Evolutionary conservation across 352 stramenopile genomes (phyloP).

Genomic region (Phytophthora europaea): DNA sequence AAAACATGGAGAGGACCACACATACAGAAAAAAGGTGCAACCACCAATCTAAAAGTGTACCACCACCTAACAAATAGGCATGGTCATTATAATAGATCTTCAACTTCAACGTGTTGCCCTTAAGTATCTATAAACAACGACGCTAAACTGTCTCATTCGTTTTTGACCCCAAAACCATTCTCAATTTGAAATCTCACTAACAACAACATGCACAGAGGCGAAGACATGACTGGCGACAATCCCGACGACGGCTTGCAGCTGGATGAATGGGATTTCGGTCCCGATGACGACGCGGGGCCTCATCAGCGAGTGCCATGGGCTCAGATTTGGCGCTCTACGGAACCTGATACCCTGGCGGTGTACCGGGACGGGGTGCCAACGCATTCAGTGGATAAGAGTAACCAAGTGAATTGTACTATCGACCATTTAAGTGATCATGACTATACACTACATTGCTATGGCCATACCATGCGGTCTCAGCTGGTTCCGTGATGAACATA

Average conservation of each 20-base stretch:
- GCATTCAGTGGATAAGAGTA: neutral
- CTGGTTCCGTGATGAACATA: conserved; percentile 4
- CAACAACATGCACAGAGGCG: neutral
- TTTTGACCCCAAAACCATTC: neutral
- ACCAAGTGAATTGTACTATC: neutral
- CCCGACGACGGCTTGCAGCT: neutral
- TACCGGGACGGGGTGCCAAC: neutral
- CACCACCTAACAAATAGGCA: neutral
- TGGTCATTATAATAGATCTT: neutral
- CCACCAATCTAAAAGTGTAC: neutral
- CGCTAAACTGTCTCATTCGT: neutral
- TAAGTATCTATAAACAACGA: neutral
- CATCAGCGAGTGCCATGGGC: neutral
- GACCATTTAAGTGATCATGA: neutral
- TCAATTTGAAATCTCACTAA: neutral
- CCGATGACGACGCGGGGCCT: neutral
- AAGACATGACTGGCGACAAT: neutral
- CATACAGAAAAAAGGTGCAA: neutral
- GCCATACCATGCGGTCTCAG: neutral
- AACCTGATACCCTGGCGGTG: neutral
- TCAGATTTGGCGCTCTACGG: neutral
- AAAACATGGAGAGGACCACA: neutral
- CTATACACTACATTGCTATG: neutral
- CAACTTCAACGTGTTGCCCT: neutral
- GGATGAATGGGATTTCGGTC: neutral